phyloP scores from a whole-genome alignment of 2,329 filamentous ascomycete species.

The Xylaria sp. region DNA sequence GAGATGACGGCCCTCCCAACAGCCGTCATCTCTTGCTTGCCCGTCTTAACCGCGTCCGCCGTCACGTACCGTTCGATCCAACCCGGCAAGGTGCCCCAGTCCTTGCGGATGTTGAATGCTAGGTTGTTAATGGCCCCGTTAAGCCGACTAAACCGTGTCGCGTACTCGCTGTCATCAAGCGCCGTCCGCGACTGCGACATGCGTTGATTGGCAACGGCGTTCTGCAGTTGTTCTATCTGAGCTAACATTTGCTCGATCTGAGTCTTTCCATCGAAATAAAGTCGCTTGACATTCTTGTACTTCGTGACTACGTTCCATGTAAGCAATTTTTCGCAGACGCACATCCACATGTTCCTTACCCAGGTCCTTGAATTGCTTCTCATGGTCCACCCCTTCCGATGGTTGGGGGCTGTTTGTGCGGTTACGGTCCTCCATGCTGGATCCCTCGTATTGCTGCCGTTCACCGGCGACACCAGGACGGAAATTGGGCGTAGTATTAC shows the following conservation, averaged over 20 bases:
- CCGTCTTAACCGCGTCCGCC: conserved; percentile 80
- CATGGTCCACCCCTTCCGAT: conserved; percentile 51
- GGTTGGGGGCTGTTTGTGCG: conserved; percentile 62
- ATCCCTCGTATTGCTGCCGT: conserved; percentile 52
- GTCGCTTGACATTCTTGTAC: conserved; percentile 97
- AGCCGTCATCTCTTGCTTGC: conserved; percentile 97
- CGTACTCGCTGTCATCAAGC: conserved; percentile 93
- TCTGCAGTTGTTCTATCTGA: conserved; percentile 93
- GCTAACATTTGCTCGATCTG: conserved; percentile 87
- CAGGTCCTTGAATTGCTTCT: conserved; percentile 64
- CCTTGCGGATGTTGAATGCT: conserved; percentile 93
- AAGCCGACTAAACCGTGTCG: conserved; percentile 84
- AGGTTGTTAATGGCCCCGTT: conserved; percentile 95
- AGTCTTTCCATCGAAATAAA: conserved; percentile 94
- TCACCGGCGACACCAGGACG: conserved; percentile 48
- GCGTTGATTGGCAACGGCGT: conserved; percentile 94
- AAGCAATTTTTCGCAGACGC: conserved; percentile 27
- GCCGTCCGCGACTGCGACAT: conserved; percentile 93
- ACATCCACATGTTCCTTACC: conserved; percentile 47
- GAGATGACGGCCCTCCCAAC: conserved; percentile 88
- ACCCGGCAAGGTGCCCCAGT: conserved; percentile 80
- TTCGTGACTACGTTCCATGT: conserved; percentile 72
- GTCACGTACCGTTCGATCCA: conserved; percentile 86
- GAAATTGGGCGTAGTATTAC: conserved; percentile 46
- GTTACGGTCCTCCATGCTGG: conserved; percentile 51